Evolutionary conservation across 1,284 basidiomycete genomes (phyloP).

Genomic region (Leccinum fallax): DNA sequence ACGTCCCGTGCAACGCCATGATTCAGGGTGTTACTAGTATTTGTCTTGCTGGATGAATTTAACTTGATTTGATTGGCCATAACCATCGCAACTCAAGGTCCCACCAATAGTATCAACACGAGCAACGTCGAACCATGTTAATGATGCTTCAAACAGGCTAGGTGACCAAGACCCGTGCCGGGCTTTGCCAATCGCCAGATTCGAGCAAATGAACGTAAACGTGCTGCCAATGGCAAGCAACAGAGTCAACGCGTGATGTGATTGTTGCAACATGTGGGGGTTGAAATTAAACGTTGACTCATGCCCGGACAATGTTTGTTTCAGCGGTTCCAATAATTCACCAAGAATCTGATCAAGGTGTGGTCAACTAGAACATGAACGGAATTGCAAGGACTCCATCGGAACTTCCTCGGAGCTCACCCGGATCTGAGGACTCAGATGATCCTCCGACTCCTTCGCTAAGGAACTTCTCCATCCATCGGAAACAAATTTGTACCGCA

Average conservation of each 20-base stretch:
- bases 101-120: neutral
- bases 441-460: neutral
- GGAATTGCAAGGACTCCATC: neutral
- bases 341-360: neutral
- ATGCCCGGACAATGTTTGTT: neutral
- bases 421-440: neutral
- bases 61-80: neutral
- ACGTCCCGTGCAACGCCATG: neutral
- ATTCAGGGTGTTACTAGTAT: neutral
- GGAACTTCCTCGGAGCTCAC: neutral
- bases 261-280: neutral
- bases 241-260: neutral
- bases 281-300: neutral
- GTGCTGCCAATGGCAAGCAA: neutral
- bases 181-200: neutral
- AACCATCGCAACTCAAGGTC: neutral
- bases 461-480: no score
- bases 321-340: neutral
- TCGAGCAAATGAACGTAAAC: neutral
- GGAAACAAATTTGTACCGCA: no score
- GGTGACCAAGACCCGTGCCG: neutral
- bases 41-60: neutral
- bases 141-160: neutral
- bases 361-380: neutral
- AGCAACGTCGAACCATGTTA: neutral